These are phyloP conservation scores for Knufia petricola DNA, from an alignment of 2,329 filamentous ascomycete genomes.

Conservation along the genomic window DNA sequence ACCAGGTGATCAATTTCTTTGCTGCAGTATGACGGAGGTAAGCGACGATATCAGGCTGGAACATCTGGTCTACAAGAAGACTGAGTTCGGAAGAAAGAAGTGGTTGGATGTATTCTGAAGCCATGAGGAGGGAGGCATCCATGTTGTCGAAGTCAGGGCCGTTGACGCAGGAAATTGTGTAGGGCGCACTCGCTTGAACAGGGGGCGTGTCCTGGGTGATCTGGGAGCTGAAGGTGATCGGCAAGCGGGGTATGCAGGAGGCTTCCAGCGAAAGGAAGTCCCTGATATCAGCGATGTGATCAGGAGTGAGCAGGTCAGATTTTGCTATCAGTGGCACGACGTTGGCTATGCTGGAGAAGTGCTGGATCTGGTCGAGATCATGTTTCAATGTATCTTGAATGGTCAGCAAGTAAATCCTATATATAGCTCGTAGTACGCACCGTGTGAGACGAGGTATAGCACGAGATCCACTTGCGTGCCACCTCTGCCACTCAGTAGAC, in stretches of 20 bases:
- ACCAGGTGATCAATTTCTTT: conserved; percentile 70
- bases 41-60: conserved; percentile 66
- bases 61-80: conserved; percentile 60
- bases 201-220: background rate
- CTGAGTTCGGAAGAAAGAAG: conserved; percentile 65
- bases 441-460: conserved; percentile 67
- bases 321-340: conserved; percentile 74
- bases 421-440: too few relatives aligned
- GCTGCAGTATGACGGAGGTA: conserved; percentile 76
- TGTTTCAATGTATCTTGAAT: conserved; percentile 45
- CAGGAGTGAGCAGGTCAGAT: conserved; percentile 56
- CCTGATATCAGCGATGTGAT: conserved; percentile 52
- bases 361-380: conserved; percentile 63
- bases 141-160: conserved; percentile 69
- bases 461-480: conserved; percentile 77
- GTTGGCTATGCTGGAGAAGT: conserved; percentile 65
- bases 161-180: conserved; percentile 66
- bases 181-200: conserved; percentile 38
- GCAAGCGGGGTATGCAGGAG: conserved; percentile 15
- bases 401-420: too few relatives aligned
- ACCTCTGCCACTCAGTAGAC: conserved; percentile 69
- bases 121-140: conserved; percentile 91
- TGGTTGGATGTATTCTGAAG: conserved; percentile 76
- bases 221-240: conserved; percentile 4
- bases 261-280: conserved; percentile 36